phyloP scores from a whole-genome alignment of 2,329 filamentous ascomycete species.

The Pseudogymnoascus destructans region DNA sequence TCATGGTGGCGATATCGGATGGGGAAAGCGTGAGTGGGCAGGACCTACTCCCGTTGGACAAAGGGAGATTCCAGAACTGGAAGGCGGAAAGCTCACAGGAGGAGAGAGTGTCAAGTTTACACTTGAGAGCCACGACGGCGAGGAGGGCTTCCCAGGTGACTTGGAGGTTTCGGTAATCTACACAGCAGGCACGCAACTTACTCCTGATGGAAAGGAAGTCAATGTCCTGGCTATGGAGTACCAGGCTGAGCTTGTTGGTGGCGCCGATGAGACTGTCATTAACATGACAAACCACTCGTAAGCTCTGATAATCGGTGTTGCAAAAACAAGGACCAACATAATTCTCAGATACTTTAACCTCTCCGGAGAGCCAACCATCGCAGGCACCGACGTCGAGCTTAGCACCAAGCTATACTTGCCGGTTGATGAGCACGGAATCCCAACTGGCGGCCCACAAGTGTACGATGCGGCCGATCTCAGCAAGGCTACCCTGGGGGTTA shows the following conservation, averaged over 20 bases:
- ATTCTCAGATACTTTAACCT: constrained; percentile 50
- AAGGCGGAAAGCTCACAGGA: constrained; percentile 48
- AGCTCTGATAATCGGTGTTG: constrained; percentile 18
- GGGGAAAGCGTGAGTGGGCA: constrained; percentile 68
- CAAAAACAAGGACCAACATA: constrained; percentile 9
- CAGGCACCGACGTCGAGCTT: constrained; percentile 47
- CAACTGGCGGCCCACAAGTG: constrained; percentile 50
- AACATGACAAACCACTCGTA: constrained; percentile 95
- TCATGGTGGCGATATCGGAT: constrained; percentile 61
- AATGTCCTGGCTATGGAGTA: constrained; percentile 77
- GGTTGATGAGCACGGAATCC: constrained; percentile 61
- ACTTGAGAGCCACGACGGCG: constrained; percentile 60
- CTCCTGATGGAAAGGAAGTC: constrained; percentile 45
- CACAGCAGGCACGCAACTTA: constrained; percentile 54
- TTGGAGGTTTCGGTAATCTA: constrained; percentile 70
- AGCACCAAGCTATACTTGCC: constrained; percentile 55
- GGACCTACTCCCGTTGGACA: constrained; percentile 52
- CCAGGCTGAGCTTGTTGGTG: constrained; percentile 66
- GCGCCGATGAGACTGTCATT: constrained; percentile 77
- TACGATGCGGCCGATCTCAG: constrained; percentile 51
- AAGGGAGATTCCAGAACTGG: constrained; percentile 36
- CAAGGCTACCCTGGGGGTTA: constrained; percentile 57
- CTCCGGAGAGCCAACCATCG: constrained; percentile 40
- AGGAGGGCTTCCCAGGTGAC: constrained; percentile 82
- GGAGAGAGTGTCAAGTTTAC: constrained; percentile 55